These are phyloP conservation scores for Pleoardoris graminearum DNA, from an alignment of 2,329 filamentous ascomycete genomes.

Conservation along the genomic window DNA sequence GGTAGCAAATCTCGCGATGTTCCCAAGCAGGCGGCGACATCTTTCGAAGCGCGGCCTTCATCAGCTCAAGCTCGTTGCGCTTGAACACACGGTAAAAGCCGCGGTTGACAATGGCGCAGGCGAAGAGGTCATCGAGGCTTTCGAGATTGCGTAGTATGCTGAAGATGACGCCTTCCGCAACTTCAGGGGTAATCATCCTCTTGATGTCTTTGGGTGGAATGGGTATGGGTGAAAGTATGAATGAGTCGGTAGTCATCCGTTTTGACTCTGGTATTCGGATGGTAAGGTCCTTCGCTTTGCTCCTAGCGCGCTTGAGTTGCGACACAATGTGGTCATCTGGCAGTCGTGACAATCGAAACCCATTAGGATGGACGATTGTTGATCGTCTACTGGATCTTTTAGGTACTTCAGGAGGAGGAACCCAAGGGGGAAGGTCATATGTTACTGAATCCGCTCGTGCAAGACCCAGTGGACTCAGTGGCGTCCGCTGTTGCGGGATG, in stretches of 20 bases:
- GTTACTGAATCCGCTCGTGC: conserved; percentile 18
- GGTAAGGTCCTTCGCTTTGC: conserved; percentile 24
- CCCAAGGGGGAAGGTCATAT: conserved; percentile 2
- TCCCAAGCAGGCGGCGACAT: conserved; percentile 65
- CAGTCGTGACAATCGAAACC: conserved; percentile 28
- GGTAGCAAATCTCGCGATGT: conserved; percentile 60
- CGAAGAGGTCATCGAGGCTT: conserved; percentile 59
- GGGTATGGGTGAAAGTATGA: conserved; percentile 25
- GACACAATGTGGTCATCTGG: conserved; percentile 38
- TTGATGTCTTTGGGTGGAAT: conserved; percentile 21
- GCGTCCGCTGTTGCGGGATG: conserved; percentile 11
- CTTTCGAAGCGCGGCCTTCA: conserved; percentile 55
- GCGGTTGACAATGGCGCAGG: conserved; percentile 57
- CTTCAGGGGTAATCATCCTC: conserved; percentile 45
- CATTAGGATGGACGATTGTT: conserved; percentile 21
- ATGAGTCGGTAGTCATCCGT: conserved; percentile 24
- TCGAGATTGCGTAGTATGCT: conserved; percentile 55
- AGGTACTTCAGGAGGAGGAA: conserved; percentile 42
- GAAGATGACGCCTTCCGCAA: conserved; percentile 56
- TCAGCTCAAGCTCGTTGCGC: conserved; percentile 57
- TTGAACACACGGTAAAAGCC: conserved; percentile 63
- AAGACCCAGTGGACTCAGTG: conserved; percentile 11
- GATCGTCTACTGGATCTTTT: conserved; percentile 49
- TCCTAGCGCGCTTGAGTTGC: conserved; percentile 25
- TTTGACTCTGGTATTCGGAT: conserved; percentile 30